Conservation (phyloP, 2,329 filamentous ascomycete species). For the Camillea tinctor region DNA sequence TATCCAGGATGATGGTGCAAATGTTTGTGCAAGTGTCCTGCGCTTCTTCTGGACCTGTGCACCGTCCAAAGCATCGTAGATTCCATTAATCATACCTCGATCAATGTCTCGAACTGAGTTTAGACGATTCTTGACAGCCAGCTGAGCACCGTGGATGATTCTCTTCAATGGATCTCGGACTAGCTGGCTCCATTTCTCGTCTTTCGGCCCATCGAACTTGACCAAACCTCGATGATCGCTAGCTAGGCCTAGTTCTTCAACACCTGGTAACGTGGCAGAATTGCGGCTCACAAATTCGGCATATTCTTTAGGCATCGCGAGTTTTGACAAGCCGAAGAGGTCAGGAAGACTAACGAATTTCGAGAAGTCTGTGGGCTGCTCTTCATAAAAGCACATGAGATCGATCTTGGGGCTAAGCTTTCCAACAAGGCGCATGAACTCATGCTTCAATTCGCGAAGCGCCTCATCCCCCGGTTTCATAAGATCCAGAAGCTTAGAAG, state of each 20-base stretch:
- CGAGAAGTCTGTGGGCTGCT: constrained; percentile 38
- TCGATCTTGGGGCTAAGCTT: constrained; percentile 38
- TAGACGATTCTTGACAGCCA: constrained; percentile 37
- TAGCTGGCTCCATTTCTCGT: constrained; percentile 35
- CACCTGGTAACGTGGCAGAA: constrained; percentile 39
- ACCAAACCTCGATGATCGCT: constrained; percentile 40
- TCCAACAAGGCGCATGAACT: constrained; percentile 37
- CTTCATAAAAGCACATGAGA: constrained; percentile 40
- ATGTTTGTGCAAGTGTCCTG: constrained; percentile 28
- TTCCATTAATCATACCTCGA: constrained; percentile 29
- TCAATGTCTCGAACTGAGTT: constrained; percentile 39
- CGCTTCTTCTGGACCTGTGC: constrained; percentile 35
- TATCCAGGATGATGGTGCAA: constrained; percentile 39
- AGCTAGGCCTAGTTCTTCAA: constrained; percentile 36
- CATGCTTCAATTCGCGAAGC: constrained; percentile 37
- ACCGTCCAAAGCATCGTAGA: constrained; percentile 35
- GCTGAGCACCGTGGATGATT: constrained; percentile 36
- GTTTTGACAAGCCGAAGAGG: constrained; percentile 28
- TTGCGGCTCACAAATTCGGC: constrained; percentile 40
- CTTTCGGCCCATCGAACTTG: constrained; percentile 42
- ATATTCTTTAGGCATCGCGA: constrained; percentile 32
- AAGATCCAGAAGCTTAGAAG: constrained; percentile 39
- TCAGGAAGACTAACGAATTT: constrained; percentile 35
- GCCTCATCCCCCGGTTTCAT: constrained; percentile 41
- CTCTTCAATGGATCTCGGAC: constrained; percentile 38